Percentiles rank a stretch among this genome's conserved stretches.
phyloP scores from a whole-genome alignment of 371 early-diverging fungal species.

The Mucor plumbeus region DNA sequence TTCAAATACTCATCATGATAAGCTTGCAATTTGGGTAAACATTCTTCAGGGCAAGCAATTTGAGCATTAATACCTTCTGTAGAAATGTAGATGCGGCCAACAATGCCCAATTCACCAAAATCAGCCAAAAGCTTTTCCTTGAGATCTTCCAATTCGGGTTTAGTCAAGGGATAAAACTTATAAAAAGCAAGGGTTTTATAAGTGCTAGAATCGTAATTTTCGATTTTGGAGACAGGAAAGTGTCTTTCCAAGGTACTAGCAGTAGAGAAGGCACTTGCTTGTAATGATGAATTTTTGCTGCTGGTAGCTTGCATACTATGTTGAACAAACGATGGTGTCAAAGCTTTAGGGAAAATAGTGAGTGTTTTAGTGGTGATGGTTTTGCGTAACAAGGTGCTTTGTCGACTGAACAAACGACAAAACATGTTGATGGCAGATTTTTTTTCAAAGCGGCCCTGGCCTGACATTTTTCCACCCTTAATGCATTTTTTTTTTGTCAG shows the following conservation, averaged over 20 bases:
- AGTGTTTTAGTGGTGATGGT: background rate
- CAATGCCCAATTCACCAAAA: slow-evolving; percentile 58
- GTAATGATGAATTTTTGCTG: background rate
- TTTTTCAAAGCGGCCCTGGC: slow-evolving; percentile 1
- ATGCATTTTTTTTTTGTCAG: slow-evolving; percentile 7
- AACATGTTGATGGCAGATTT: slow-evolving; percentile 16
- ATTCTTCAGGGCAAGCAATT: slow-evolving; percentile 69
- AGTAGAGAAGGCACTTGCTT: slow-evolving; percentile 18
- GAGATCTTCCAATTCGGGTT: slow-evolving; percentile 42
- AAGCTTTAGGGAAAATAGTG: background rate
- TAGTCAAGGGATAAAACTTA: slow-evolving; percentile 60
- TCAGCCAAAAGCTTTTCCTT: slow-evolving; percentile 57
- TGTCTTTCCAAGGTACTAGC: slow-evolving; percentile 12
- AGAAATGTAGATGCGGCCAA: slow-evolving; percentile 81
- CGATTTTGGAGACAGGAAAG: slow-evolving; percentile 26
- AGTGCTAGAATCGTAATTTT: slow-evolving; percentile 39
- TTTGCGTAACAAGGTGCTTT: slow-evolving; percentile 7
- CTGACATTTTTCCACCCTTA: background rate
- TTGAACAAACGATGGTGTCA: background rate
- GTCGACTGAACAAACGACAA: slow-evolving; percentile 20
- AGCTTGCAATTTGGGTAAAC: slow-evolving; percentile 48
- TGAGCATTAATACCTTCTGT: slow-evolving; percentile 86
- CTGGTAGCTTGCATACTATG: background rate
- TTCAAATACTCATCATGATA: slow-evolving; percentile 35
- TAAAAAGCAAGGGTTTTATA: slow-evolving; percentile 78